Evolutionary conservation across 2,329 filamentous ascomycete species (phyloP).

Genomic region (Sclerotinia sclerotiorum): DNA sequence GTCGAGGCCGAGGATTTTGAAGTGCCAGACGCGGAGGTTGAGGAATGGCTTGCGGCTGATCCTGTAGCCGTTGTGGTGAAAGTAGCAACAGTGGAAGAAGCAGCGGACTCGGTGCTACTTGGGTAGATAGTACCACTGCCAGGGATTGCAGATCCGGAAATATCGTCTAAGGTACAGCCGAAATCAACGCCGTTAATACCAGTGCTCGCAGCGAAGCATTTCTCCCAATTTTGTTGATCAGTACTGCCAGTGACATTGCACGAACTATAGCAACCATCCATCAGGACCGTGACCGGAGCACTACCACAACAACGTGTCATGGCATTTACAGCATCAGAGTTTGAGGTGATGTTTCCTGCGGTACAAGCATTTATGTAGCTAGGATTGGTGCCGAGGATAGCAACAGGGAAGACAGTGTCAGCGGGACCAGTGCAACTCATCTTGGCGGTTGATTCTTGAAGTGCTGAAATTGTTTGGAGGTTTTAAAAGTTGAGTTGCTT

Average conservation of each 20-base stretch:
- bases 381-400: neutral
- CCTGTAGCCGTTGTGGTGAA: neutral
- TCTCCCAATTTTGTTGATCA: conserved; percentile 11
- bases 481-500: neutral
- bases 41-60: neutral
- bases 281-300: neutral
- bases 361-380: conserved; percentile 16
- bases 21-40: neutral
- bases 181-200: conserved; percentile 1
- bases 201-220: conserved; percentile 3
- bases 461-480: conserved; percentile 1
- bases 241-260: conserved; percentile 21
- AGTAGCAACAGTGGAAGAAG: conserved; percentile 5
- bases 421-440: conserved; percentile 5
- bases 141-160: neutral
- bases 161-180: conserved; percentile 5
- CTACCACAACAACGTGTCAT: conserved; percentile 18
- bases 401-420: neutral
- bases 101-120: neutral
- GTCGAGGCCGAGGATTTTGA: neutral
- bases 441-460: neutral
- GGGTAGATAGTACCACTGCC: conserved; percentile 18
- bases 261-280: conserved; percentile 21
- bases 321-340: conserved; percentile 4
- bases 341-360: conserved; percentile 19